Conservation (phyloP, 768 basidiomycete species). For the Punctularia strigosozonata region DNA sequence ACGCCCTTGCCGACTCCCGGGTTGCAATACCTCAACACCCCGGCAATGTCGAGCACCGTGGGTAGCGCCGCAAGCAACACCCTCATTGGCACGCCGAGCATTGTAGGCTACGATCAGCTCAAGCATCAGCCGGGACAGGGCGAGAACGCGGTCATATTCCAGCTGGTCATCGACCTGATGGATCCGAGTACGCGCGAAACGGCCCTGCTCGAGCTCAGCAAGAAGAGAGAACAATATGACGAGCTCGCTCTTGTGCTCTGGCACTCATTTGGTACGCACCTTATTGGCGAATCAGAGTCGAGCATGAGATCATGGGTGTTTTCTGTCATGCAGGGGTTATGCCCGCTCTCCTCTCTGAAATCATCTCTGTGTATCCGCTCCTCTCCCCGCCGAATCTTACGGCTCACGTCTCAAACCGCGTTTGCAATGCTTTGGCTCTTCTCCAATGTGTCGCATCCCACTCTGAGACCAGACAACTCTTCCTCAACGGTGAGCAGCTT, state of each 20-base stretch:
- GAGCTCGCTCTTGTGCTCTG: conserved; percentile 95
- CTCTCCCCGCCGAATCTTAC: conserved; percentile 93
- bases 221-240: conserved; percentile 98
- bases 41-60: no score
- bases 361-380: conserved; percentile 94
- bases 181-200: conserved; percentile 76
- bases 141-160: no score
- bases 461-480: conserved; percentile 88
- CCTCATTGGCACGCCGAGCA: no score
- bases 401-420: conserved; percentile 95
- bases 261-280: conserved; percentile 84
- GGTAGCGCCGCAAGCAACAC: no score
- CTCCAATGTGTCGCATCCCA: conserved; percentile 98
- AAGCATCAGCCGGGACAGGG: no score
- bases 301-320: conserved; percentile 2
- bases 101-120: no score
- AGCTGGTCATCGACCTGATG: conserved; percentile 83
- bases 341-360: conserved; percentile 94
- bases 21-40: no score
- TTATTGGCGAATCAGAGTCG: not conserved
- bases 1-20: no score
- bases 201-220: conserved; percentile 90
- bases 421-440: conserved; percentile 96
- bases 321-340: conserved; percentile 62
- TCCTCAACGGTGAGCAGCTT: conserved; percentile 66